Evolutionary conservation across 306 rosid genomes (phyloP), one percentile per base, ranked within the genome.

Genomic region (Castanea sativa): DNA sequence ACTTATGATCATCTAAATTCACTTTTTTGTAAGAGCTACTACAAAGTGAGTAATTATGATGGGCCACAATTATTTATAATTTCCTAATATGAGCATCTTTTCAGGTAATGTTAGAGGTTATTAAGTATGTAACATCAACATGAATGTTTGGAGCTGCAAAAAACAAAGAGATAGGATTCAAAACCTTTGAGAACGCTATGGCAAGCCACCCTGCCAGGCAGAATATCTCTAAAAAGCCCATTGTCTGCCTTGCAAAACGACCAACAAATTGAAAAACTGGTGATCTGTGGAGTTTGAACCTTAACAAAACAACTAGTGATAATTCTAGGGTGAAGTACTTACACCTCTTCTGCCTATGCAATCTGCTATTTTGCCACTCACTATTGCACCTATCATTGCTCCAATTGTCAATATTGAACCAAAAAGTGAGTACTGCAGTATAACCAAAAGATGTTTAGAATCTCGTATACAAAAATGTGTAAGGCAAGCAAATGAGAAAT

Each of bases 151-250:
- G 38, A 43, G 7, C 38, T 33, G 11, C 49, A 6, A 2, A 43
- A 43, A 8, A 38, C 45, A 38, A 0, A 43, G 33, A 20, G 14
- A 32, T 13, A 7, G 71, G 49, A 65, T 65, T 33, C 25, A 65
- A 79, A 60, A 90, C 98, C 97, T 92, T 83, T 19, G 97, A 80
- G 55, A 90, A 77, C 60, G 87, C 78, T 59, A 88, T 87, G 74
- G 83, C 83, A 70, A 92, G 63, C 99, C 97, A 91, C 73, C 99
- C 99, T 30, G 84, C 72, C 59, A 92, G 86, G 89, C 97, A 92
- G 82, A 92, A 80, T 38, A 91, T 75, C 84, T 90, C 83, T 0
- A 97, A 85, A 71, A 90, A 76, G 16, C 91, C 89, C 97, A 91
- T 94, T 12, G 93, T 84, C 98, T 92, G 84, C 78, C 25, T 74